Evolutionary conservation across 192 early-diverging fungal genomes (phyloP).

Genomic region (Coemansia sp.): DNA sequence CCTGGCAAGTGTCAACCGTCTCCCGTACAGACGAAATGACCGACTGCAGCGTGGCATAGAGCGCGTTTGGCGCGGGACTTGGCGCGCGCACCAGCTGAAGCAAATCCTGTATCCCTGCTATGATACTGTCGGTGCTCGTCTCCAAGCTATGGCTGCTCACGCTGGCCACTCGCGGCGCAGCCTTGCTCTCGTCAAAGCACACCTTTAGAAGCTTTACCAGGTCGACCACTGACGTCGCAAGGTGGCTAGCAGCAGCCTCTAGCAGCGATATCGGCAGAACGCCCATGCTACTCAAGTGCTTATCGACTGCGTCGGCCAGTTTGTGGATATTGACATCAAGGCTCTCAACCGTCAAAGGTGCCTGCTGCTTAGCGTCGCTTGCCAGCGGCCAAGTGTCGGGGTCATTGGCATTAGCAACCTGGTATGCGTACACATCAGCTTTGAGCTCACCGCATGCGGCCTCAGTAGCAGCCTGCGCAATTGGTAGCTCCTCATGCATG

Average conservation of each 20-base stretch:
- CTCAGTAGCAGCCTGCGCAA: slow-evolving; percentile 78
- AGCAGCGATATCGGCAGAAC: slow-evolving; percentile 67
- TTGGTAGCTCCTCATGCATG: slow-evolving; percentile 64
- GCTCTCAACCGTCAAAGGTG: slow-evolving; percentile 8
- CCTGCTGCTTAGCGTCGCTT: slow-evolving; percentile 45
- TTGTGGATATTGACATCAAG: slow-evolving; percentile 57
- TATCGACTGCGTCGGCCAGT: slow-evolving; percentile 72
- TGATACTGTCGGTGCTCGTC: slow-evolving; percentile 46
- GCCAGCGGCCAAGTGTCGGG: slow-evolving; percentile 48
- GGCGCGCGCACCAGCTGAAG: slow-evolving; percentile 38
- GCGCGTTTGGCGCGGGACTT: slow-evolving; percentile 32
- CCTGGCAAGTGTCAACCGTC: slow-evolving; percentile 34
- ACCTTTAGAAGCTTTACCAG: slow-evolving; percentile 61
- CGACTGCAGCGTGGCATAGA: slow-evolving; percentile 35
- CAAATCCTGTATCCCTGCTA: slow-evolving; percentile 49
- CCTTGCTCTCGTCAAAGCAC: slow-evolving; percentile 45
- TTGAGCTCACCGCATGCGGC: slow-evolving; percentile 79
- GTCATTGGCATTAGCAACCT: slow-evolving; percentile 38
- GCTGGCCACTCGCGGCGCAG: slow-evolving; percentile 20
- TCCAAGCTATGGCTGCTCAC: slow-evolving; percentile 28
- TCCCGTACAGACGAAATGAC: slow-evolving; percentile 32
- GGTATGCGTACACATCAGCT: slow-evolving; percentile 74
- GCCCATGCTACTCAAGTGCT: slow-evolving; percentile 69
- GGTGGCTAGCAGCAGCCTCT: slow-evolving; percentile 74
- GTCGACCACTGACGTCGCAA: slow-evolving; percentile 78